These are phyloP conservation scores for Helianthus tuberosus DNA, from an alignment of 129 eudicot genomes.

Conservation along the genomic window DNA sequence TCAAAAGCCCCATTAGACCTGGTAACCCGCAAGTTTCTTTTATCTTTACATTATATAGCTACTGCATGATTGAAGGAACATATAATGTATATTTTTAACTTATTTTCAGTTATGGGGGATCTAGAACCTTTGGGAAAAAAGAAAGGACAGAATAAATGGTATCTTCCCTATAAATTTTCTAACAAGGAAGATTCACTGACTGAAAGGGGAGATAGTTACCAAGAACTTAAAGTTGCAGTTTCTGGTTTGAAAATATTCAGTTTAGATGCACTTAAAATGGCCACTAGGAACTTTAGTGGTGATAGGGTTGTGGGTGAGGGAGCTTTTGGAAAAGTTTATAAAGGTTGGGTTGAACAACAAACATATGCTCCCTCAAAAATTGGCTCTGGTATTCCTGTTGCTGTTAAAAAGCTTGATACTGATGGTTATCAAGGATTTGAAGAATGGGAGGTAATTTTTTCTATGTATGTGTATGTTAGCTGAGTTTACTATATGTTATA, in stretches of 20 bases:
- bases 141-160: neutral
- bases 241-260: slow-evolving; percentile 37
- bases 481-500: too few species aligned
- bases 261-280: slow-evolving; percentile 35
- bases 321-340: slow-evolving; percentile 37
- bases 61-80: neutral
- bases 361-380: slow-evolving; percentile 23
- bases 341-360: slow-evolving; percentile 37
- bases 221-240: slow-evolving; percentile 22
- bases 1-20: slow-evolving; percentile 10
- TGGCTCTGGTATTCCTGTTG: slow-evolving; percentile 35
- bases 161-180: slow-evolving; percentile 7
- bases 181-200: slow-evolving; percentile 11
- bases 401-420: slow-evolving; percentile 31
- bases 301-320: slow-evolving; percentile 36
- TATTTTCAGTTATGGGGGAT: slow-evolving; percentile 5
- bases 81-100: neutral
- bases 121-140: slow-evolving; percentile 10
- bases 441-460: slow-evolving; percentile 40
- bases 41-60: neutral
- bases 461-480: neutral
- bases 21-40: slow-evolving; percentile 11
- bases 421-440: slow-evolving; percentile 23
- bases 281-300: slow-evolving; percentile 39
- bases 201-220: slow-evolving; percentile 1